These are phyloP conservation scores for Rosellinia necatrix DNA, from an alignment of 2,329 filamentous ascomycete species.

Conservation along the genomic window DNA sequence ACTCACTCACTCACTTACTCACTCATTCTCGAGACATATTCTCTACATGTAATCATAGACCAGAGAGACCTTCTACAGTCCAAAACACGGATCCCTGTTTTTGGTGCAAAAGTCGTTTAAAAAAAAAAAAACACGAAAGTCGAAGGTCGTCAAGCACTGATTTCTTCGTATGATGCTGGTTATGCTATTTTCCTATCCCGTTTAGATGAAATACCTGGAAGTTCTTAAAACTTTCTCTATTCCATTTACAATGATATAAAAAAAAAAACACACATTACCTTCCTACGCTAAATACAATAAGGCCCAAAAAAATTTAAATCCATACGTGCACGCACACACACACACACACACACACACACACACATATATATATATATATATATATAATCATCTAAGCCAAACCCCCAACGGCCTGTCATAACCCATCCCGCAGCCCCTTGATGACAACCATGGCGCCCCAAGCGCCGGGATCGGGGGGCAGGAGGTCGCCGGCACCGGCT, in stretches of 20 bases:
- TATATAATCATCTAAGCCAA: not conserved
- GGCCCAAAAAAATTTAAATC: not conserved
- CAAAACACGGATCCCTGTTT: too few species aligned
- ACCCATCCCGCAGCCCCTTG: slow-evolving; percentile 43
- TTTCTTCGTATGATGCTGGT: too few species aligned
- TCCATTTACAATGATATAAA: not conserved
- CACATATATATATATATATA: not conserved
- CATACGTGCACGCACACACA: not conserved
- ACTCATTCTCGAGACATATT: too few species aligned
- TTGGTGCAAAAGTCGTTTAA: too few species aligned
- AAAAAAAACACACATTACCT: not conserved
- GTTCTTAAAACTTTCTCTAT: too few species aligned
- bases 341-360: not conserved
- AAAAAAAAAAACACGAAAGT: too few species aligned
- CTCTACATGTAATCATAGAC: too few species aligned
- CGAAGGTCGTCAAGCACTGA: too few species aligned
- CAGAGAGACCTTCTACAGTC: too few species aligned
- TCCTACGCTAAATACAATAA: not conserved
- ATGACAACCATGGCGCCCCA: slow-evolving; percentile 68
- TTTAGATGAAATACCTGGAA: too few species aligned
- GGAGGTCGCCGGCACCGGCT: slow-evolving; percentile 51
- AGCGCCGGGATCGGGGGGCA: slow-evolving; percentile 72
- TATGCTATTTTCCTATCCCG: too few species aligned
- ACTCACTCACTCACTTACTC: too few species aligned
- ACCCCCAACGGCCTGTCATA: slow-evolving; percentile 13